phyloP scores from a whole-genome alignment of 768 basidiomycete genomes.

The Dendrothele bispora region DNA sequence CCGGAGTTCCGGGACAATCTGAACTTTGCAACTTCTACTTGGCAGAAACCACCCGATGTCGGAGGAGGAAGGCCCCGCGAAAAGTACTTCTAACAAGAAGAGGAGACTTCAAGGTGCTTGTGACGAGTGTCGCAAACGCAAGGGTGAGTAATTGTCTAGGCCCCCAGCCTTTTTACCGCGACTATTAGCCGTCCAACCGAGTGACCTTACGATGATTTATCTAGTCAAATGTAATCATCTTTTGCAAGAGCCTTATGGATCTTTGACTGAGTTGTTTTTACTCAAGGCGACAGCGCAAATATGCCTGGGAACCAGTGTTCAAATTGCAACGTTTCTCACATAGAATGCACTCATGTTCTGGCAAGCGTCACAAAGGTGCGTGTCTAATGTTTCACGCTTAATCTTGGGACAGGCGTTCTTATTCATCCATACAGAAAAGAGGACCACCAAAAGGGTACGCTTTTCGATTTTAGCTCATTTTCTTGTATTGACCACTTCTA shows the following conservation, averaged over 20 bases:
- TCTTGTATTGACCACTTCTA: neutral
- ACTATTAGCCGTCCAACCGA: neutral
- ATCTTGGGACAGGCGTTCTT: neutral
- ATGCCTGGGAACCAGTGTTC: slow-evolving; percentile 36
- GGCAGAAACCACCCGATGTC: too few relatives aligned
- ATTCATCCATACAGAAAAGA: slow-evolving; percentile 31
- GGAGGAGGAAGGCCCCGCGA: too few relatives aligned
- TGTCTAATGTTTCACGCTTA: neutral
- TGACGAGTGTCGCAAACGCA: slow-evolving; percentile 61
- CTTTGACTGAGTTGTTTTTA: neutral
- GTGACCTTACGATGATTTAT: too few relatives aligned
- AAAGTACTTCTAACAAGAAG: too few relatives aligned
- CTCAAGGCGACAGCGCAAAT: slow-evolving; percentile 41
- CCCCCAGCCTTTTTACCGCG: slow-evolving; percentile 16
- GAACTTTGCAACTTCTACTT: too few relatives aligned
- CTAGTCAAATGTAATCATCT: slow-evolving; percentile 7
- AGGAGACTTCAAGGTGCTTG: slow-evolving; percentile 26
- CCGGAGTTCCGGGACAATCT: too few relatives aligned
- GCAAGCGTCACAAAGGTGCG: slow-evolving; percentile 22
- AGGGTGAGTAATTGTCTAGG: slow-evolving; percentile 50
- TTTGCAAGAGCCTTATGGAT: neutral
- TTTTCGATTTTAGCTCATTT: neutral
- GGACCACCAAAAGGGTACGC: slow-evolving; percentile 36
- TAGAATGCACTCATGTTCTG: slow-evolving; percentile 39
- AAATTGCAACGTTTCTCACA: slow-evolving; percentile 33